Percentiles rank a stretch among this genome's conserved stretches.
Conservation (phyloP, 1,284 basidiomycete genomes). For the Malassezia sympodialis region DNA sequence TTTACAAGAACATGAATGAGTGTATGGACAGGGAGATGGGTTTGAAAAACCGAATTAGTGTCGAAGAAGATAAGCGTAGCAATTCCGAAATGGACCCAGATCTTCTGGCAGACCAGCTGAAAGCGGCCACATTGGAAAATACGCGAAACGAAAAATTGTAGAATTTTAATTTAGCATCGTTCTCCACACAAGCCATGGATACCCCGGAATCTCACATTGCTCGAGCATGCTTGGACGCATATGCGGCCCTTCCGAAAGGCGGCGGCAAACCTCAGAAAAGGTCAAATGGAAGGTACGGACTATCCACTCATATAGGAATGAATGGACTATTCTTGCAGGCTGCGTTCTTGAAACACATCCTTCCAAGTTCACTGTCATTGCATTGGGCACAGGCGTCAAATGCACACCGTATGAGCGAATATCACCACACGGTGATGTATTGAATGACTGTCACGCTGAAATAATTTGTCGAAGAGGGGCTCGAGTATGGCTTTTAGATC, state of each 20-base stretch:
- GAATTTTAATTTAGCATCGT: background rate
- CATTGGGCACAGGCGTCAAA: conserved; percentile 73
- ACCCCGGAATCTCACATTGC: conserved; percentile 7
- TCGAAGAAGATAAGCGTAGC: background rate
- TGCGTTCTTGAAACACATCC: background rate
- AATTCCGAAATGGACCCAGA: background rate
- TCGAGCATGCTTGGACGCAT: conserved; percentile 11
- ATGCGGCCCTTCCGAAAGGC: conserved; percentile 8
- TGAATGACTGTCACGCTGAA: conserved; percentile 85
- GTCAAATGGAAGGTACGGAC: conserved; percentile 19
- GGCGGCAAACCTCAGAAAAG: conserved; percentile 20
- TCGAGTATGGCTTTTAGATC: conserved; percentile 65
- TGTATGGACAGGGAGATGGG: background rate
- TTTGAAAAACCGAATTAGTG: background rate
- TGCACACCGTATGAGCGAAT: conserved; percentile 62
- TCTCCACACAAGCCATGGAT: background rate
- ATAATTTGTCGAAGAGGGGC: conserved; percentile 69
- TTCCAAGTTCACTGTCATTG: conserved; percentile 54
- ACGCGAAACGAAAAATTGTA: conserved; percentile 3
- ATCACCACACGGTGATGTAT: conserved; percentile 62
- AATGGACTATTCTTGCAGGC: conserved; percentile 25
- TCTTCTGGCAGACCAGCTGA: background rate
- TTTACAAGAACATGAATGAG: background rate
- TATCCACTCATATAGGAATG: conserved; percentile 4
- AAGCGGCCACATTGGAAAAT: background rate